Conservation (phyloP, 2,329 filamentous ascomycete species). For the Penicillium sp. region DNA sequence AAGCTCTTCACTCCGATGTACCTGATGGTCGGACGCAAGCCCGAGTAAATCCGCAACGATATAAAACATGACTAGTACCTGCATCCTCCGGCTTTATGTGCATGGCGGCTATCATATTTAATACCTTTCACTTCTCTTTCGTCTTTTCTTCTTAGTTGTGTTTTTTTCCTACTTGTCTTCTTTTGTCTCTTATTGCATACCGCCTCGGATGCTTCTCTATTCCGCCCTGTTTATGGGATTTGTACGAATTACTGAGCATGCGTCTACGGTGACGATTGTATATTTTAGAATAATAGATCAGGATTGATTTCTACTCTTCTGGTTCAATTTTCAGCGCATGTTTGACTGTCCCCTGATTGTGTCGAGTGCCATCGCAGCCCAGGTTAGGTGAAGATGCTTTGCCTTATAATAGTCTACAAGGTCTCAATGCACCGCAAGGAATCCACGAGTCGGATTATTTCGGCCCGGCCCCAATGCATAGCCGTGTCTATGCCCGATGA, state of each 20-base stretch:
- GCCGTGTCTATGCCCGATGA: too few relatives aligned
- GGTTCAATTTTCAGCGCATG: too few relatives aligned
- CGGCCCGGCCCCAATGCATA: too few relatives aligned
- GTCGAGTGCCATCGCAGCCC: background rate
- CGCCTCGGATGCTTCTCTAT: background rate
- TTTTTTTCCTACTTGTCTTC: conserved; percentile 13
- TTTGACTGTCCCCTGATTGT: too few relatives aligned
- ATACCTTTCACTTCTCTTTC: conserved; percentile 11
- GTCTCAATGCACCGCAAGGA: too few relatives aligned
- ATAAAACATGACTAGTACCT: conserved; percentile 18
- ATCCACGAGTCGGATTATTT: too few relatives aligned
- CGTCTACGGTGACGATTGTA: conserved; percentile 14
- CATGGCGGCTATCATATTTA: conserved; percentile 29
- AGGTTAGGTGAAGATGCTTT: too few relatives aligned
- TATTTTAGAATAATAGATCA: conserved; percentile 14
- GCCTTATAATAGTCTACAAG: too few relatives aligned
- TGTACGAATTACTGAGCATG: conserved; percentile 13
- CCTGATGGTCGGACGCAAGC: conserved; percentile 92
- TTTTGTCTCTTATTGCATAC: conserved; percentile 4
- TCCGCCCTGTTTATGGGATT: background rate
- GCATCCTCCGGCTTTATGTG: conserved; percentile 20
- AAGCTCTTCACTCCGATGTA: conserved; percentile 99
- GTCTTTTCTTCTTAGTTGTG: conserved; percentile 14
- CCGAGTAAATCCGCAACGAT: conserved; percentile 48
- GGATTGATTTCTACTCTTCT: background rate